These are phyloP conservation scores for Lasiodiplodia gonubiensis DNA, from an alignment of 2,329 filamentous ascomycete genomes.

Conservation along the genomic window DNA sequence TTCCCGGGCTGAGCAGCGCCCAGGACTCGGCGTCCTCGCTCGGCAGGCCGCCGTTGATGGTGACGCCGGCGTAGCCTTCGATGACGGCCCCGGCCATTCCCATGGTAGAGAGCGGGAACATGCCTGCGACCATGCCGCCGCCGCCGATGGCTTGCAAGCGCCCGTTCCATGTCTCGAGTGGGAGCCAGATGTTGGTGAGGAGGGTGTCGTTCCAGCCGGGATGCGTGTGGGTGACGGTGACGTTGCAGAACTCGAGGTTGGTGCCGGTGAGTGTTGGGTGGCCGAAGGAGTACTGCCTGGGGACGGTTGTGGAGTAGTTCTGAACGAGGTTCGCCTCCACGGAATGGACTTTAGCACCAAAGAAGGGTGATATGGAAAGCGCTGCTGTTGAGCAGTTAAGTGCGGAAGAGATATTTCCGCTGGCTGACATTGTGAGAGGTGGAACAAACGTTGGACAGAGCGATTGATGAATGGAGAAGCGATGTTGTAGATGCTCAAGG, in stretches of 20 bases:
- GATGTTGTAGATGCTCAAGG: no score
- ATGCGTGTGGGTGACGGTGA: slow-evolving; percentile 48
- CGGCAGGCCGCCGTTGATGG: not conserved
- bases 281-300: no score
- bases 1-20: slow-evolving; percentile 28
- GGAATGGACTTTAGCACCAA: not conserved
- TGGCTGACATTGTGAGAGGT: no score
- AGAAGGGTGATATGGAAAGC: not conserved
- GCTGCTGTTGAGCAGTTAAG: no score
- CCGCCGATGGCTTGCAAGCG: slow-evolving; percentile 33
- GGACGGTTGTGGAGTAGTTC: no score
- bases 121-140: slow-evolving; percentile 29
- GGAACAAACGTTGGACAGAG: no score
- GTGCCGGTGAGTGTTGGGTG: no score
- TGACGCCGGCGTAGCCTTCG: not conserved
- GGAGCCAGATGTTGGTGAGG: slow-evolving; percentile 42
- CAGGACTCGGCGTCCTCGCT: slow-evolving; percentile 16
- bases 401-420: no score
- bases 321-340: no score
- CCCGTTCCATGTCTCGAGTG: slow-evolving; percentile 35
- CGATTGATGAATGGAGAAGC: no score
- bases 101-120: not conserved
- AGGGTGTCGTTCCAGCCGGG: slow-evolving; percentile 43
- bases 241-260: slow-evolving; percentile 39
- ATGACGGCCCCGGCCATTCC: not conserved